These are phyloP conservation scores for Turnera subulata DNA, from an alignment of 345 rosid species.

Conservation along the genomic window DNA sequence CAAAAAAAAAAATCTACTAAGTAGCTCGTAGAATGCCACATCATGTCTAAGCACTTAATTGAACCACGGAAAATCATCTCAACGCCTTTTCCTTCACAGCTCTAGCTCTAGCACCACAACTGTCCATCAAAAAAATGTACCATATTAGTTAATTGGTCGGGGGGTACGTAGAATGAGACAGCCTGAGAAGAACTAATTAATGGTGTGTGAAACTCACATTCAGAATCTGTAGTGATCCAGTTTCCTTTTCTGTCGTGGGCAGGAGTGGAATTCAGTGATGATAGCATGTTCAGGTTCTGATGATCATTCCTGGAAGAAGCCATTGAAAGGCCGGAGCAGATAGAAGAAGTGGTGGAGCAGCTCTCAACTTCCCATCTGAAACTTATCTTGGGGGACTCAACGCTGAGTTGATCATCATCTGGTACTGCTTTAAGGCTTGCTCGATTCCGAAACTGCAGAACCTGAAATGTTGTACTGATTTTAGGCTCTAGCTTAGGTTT, in stretches of 20 bases:
- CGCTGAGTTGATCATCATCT: constrained; percentile 45
- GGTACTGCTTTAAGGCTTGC: constrained; percentile 42
- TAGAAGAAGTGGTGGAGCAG: constrained; percentile 48
- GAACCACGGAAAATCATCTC: constrained; percentile 1
- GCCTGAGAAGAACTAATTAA: neutral
- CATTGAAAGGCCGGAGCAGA: constrained; percentile 41
- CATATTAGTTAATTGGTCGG: neutral
- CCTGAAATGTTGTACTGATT: constrained; percentile 36
- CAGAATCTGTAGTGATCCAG: constrained; percentile 94
- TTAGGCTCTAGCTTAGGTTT: too few species aligned
- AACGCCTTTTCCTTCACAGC: constrained; percentile 38
- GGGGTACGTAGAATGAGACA: neutral
- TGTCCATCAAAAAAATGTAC: constrained; percentile 19
- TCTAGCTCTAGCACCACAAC: constrained; percentile 92
- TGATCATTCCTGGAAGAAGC: constrained; percentile 40
- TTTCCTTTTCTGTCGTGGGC: constrained; percentile 48
- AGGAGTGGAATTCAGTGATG: constrained; percentile 47
- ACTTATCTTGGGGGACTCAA: constrained; percentile 64
- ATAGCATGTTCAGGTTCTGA: constrained; percentile 21
- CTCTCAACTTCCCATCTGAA: constrained; percentile 78
- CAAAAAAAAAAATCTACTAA: neutral
- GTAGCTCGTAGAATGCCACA: too few species aligned
- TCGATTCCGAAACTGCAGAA: constrained; percentile 43
- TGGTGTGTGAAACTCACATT: constrained; percentile 42
- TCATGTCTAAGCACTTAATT: neutral